Base-by-base conservation (phyloP, 768 basidiomycete species). In the Xerocomus potaroensis region DNA sequence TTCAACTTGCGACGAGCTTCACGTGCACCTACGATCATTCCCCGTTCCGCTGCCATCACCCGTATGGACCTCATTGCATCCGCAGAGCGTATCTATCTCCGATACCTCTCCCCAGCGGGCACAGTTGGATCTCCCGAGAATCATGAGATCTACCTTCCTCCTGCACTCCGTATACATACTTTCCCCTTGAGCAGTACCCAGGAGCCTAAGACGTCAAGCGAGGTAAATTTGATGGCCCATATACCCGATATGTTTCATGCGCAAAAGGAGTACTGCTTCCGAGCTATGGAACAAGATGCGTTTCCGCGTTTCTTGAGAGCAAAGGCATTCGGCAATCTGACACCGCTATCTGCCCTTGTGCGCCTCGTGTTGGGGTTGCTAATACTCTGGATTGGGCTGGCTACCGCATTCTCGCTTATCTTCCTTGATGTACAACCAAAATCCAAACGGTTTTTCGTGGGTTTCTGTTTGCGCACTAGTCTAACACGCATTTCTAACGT, bases 251-350 rank as follows among this genome's bases (percentile, higher is more conserved):
- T 98, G 73, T 98, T 96, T 74, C 91, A 98, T 63, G 73, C 84
- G 0, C 95, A 98, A 72, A 97, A 98, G 72, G 92, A 96, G 62
- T 96, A 95, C 62, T 91, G 91, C 63, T 95, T 93, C 77, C 80
- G 88, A 37, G 90, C 91, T 0, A 92, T 97, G 84, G 93, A 96
- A 60, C 91, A 94, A 67, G 90, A 92, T 55, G 91, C 90, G 15
- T 92, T 90, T 71, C 91, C 90, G 34, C 79, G 95, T 5, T 98
- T 99, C 77, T 73, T 99, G 39, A 79, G 96, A 49, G 84, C 91
- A 2, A 99, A 98, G 70, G 94, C 94, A n/a, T 98, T 97, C 61
- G 91, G 92, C 23, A 99, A 98, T 66, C 71, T 99, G 43, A 97
- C 96, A 2, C 92, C 94, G 15, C 76, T 96, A 55, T 88, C 88